Percentiles rank a stretch among this genome's conserved stretches.
phyloP scores from a whole-genome alignment of 139 green algal genomes.

The Auxenochlorella pyrenoidosa region DNA sequence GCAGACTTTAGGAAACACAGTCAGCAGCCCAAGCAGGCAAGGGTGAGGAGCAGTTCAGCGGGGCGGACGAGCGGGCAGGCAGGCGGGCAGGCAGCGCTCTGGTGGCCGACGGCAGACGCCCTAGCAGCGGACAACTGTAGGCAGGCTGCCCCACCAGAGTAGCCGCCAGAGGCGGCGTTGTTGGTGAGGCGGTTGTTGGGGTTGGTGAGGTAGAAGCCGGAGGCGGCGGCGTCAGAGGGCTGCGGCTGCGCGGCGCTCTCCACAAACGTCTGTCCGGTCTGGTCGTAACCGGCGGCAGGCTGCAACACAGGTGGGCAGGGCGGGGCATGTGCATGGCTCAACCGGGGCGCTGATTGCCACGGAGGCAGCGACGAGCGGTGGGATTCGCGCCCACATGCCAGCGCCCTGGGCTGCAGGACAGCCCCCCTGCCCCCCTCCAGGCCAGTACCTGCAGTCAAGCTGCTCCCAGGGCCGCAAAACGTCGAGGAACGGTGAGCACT shows the following conservation, averaged over 20 bases:
- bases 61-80: not conserved
- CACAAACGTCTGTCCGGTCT: conserved; percentile 39
- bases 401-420: not conserved
- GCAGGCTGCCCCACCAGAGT: conserved; percentile 41
- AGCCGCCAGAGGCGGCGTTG: conserved; percentile 71
- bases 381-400: not conserved
- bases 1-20: too few relatives aligned
- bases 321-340: too few relatives aligned
- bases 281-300: conserved; percentile 35
- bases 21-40: too few relatives aligned
- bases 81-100: not conserved
- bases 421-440: too few relatives aligned
- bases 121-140: too few relatives aligned
- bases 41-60: not conserved
- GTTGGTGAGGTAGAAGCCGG: conserved; percentile 69
- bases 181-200: conserved; percentile 62
- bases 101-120: too few relatives aligned
- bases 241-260: conserved; percentile 45
- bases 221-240: conserved; percentile 59
- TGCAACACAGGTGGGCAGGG: not conserved
- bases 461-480: too few relatives aligned
- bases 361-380: too few relatives aligned
- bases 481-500: too few relatives aligned
- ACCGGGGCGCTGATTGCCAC: too few relatives aligned
- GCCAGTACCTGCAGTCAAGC: too few relatives aligned